Percentiles rank a stretch among this genome's conserved stretches.
These are phyloP conservation scores for Saccharum officinarum DNA, from an alignment of 176 grass and related monocot species.

Conservation along the genomic window DNA sequence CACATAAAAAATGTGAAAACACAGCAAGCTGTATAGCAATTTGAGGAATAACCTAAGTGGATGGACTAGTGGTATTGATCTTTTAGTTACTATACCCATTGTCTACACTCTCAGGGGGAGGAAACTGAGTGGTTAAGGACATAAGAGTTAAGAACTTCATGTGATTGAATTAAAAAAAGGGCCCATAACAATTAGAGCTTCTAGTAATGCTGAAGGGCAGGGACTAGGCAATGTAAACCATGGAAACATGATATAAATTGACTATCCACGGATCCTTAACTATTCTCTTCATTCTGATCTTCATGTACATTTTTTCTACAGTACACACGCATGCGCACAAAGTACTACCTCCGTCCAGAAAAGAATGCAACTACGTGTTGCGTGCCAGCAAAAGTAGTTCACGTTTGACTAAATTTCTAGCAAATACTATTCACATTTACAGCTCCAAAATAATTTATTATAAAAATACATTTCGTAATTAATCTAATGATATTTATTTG, in stretches of 20 bases:
- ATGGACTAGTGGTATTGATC: neutral
- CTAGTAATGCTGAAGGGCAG: neutral
- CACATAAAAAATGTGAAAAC: constrained; percentile 4
- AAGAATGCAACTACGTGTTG: no score
- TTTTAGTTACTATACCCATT: neutral
- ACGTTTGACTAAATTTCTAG: no score
- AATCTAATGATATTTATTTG: no score
- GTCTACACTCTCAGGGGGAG: neutral
- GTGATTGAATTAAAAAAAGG: neutral
- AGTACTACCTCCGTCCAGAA: no score
- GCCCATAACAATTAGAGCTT: neutral
- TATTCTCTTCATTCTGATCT: neutral
- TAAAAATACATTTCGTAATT: no score
- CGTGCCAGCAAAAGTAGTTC: no score
- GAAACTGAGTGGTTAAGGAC: neutral
- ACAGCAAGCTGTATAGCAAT: neutral
- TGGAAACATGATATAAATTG: neutral
- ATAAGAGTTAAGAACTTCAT: neutral
- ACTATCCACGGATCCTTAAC: neutral
- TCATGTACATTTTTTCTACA: neutral
- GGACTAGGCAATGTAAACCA: neutral
- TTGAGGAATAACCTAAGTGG: neutral
- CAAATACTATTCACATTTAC: no score
- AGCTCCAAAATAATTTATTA: no score
- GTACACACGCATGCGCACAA: no score